Conservation (phyloP, 129 eudicot genomes). For the Tagetes patula region DNA sequence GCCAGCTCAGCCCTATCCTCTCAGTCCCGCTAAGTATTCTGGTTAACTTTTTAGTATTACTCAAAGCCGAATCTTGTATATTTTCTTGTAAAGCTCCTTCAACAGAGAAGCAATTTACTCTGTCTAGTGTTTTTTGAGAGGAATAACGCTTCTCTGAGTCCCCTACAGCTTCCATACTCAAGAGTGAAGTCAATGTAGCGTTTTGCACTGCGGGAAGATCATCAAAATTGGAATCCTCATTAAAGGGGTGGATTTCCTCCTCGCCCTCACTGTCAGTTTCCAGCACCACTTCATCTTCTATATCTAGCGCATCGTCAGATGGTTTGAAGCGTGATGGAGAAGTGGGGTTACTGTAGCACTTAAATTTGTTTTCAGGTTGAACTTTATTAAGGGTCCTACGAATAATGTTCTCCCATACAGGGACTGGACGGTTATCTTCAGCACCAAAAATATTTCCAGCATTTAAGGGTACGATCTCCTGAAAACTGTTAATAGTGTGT, state of each 20-base stretch:
- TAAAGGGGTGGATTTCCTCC: constrained; percentile 70
- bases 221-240: constrained; percentile 53
- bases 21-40: constrained; percentile 77
- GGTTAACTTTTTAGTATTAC: constrained; percentile 32
- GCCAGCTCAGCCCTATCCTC: constrained; percentile 85
- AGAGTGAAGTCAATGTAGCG: background rate
- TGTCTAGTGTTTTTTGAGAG: constrained; percentile 57
- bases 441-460: constrained; percentile 93
- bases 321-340: constrained; percentile 91
- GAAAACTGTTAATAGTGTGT: constrained; percentile 48
- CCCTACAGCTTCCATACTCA: constrained; percentile 22
- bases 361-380: constrained; percentile 49
- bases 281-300: constrained; percentile 70
- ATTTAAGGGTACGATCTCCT: constrained; percentile 85
- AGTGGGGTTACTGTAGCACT: constrained; percentile 84
- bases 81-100: constrained; percentile 29
- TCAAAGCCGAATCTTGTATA: constrained; percentile 14
- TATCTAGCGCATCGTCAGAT: constrained; percentile 62
- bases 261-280: constrained; percentile 81
- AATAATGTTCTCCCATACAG: constrained; percentile 78
- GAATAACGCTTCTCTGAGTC: constrained; percentile 47
- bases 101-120: constrained; percentile 45
- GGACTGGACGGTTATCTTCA: constrained; percentile 83
- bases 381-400: constrained; percentile 71
- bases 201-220: constrained; percentile 33